These are phyloP conservation scores for Mrakia gelida DNA, from an alignment of 768 basidiomycete species.

Conservation along the genomic window DNA sequence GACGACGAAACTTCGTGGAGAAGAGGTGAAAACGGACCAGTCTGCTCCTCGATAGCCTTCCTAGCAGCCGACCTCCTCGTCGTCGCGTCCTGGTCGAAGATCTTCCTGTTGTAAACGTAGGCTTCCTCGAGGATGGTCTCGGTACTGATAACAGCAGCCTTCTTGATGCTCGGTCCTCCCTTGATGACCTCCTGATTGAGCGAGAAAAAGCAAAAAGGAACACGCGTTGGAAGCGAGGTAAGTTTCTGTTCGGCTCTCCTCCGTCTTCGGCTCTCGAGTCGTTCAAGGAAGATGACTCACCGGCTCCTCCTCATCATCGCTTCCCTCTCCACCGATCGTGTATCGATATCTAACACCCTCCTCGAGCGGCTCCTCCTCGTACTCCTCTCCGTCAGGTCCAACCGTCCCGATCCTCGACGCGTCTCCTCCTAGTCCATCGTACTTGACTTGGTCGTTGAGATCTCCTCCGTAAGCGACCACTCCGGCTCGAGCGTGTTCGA, in stretches of 20 bases:
- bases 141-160: background rate
- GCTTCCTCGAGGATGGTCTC: conserved; percentile 71
- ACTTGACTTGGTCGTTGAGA: background rate
- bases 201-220: conserved; percentile 28
- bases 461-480: conserved; percentile 1
- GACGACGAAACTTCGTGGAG: too few species aligned
- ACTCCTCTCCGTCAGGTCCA: conserved; percentile 48
- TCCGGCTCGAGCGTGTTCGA: conserved; percentile 5
- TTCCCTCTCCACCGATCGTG: conserved; percentile 25
- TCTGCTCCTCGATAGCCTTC: conserved; percentile 61
- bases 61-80: conserved; percentile 69
- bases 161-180: background rate
- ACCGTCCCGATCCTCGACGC: background rate
- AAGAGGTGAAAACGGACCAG: conserved; percentile 49
- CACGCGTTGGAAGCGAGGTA: conserved; percentile 28
- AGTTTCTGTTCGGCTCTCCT: conserved; percentile 9
- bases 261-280: background rate
- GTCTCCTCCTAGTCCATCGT: background rate
- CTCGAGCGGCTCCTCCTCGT: conserved; percentile 45
- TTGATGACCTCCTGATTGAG: background rate
- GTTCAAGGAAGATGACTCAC: conserved; percentile 39
- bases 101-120: conserved; percentile 66
- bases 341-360: conserved; percentile 38
- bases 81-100: conserved; percentile 70
- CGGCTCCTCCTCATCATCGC: conserved; percentile 44